phyloP scores from a whole-genome alignment of 2,329 filamentous ascomycete species.

The Microcyclospora tardicrescens region DNA sequence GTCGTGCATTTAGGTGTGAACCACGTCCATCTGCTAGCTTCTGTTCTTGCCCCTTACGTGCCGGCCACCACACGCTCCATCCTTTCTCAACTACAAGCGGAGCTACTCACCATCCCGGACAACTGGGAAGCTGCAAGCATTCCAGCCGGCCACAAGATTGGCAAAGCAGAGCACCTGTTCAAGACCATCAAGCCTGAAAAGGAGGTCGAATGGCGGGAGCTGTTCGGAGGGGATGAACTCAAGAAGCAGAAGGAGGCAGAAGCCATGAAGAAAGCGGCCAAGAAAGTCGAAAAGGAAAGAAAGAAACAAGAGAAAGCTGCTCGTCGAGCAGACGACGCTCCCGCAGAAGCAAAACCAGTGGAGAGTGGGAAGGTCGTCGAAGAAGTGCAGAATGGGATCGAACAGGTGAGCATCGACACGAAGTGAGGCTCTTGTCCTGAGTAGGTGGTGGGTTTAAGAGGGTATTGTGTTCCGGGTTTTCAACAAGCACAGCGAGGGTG shows the following conservation, averaged over 20 bases:
- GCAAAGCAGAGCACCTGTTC: constrained; percentile 69
- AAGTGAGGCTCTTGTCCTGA: too few species aligned
- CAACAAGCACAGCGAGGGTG: too few species aligned
- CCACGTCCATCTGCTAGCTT: constrained; percentile 68
- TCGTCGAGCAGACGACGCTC: constrained; percentile 41
- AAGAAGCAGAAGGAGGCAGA: constrained; percentile 53
- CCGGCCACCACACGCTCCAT: constrained; percentile 66
- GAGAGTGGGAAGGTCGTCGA: constrained; percentile 52
- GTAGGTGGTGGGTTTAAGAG: too few species aligned
- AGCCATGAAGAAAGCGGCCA: constrained; percentile 37
- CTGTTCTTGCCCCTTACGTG: constrained; percentile 72
- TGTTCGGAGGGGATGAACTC: constrained; percentile 55
- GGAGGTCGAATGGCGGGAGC: constrained; percentile 68
- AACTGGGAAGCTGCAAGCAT: constrained; percentile 49
- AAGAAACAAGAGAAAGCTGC: constrained; percentile 48
- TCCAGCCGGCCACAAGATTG: constrained; percentile 65
- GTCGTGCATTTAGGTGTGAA: constrained; percentile 71
- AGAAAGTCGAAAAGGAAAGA: constrained; percentile 56
- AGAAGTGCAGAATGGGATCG: constrained; percentile 32
- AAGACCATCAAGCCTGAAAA: constrained; percentile 71
- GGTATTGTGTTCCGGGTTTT: too few species aligned
- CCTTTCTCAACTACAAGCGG: constrained; percentile 54
- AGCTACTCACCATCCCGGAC: constrained; percentile 29
- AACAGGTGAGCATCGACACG: constrained; percentile 23
- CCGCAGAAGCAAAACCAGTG: constrained; percentile 70